Base-by-base conservation (phyloP, 192 early-diverging fungal species). In the Paraglomus brasilianum region DNA sequence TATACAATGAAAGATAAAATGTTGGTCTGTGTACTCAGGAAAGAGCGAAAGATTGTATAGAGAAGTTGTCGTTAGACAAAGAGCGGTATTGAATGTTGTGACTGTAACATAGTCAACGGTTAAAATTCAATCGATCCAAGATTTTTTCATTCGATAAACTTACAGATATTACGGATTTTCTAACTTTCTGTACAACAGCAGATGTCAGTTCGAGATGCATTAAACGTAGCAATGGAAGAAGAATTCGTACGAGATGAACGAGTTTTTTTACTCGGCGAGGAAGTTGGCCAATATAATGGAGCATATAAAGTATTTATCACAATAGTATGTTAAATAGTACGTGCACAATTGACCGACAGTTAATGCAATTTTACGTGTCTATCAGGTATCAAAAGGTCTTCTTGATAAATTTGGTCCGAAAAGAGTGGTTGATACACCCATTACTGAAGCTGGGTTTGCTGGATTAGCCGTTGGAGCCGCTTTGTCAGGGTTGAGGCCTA, bases 241-340 rank as follows among this genome's bases (percentile, higher is more conserved):
- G 96, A 98, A 84, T 93, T 98, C 92, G 72, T 80, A 51, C 78
- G 81, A 47, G 96, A 98, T 78, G 90, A 93, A 68, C 91, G 85
- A 13, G 92, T 98, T 57, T 95, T 92, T 79, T 75, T 98, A 47
- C 82, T 98, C 57, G 96, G 96, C 66, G 96, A 98, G 78, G 96
- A 98, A 71, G 96, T 98, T 60, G 96, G 92, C 62, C 96, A 96
- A 78, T 98, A 98, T 85, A 98, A 97, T 79, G 96, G 96, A 71
- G 95, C 96, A 24, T 98, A 98, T 89, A 98, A 98, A 91, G 95
- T 94, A 82, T 50, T 77, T 40, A 13, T 43, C 8, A 8, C 22
- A 30, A 30, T 30, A 30, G 47, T 3, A 66, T 61, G 30, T 30
- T 30, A 63, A 3, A 2, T 30, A 69, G n/a, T 36, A 1, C 15